These are phyloP conservation scores for Saccharomycopsis sp. DNA, from an alignment of 805 yeast species.

Conservation along the genomic window DNA sequence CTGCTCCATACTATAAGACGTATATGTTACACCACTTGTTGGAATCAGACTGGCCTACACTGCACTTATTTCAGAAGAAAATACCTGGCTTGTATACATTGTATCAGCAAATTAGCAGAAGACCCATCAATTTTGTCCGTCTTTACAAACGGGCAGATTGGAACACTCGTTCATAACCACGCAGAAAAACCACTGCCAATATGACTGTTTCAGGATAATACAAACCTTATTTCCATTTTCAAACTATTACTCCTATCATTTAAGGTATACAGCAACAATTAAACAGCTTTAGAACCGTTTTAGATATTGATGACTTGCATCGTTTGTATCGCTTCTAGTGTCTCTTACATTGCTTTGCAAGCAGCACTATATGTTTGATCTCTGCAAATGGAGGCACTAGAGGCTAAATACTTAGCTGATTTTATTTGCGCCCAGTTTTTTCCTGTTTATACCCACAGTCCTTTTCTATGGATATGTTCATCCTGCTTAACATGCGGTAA, in stretches of 20 bases:
- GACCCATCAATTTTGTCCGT: too few relatives aligned
- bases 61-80: too few relatives aligned
- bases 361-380: too few relatives aligned
- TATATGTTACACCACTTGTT: too few relatives aligned
- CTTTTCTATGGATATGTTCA: neutral
- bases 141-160: too few relatives aligned
- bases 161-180: neutral
- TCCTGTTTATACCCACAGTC: neutral
- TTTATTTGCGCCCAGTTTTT: neutral
- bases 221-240: neutral
- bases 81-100: too few relatives aligned
- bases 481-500: neutral
- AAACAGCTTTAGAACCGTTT: neutral
- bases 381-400: neutral
- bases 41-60: too few relatives aligned
- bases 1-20: too few relatives aligned
- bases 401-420: neutral
- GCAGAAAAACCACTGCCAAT: neutral
- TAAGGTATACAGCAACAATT: neutral
- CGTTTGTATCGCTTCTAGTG: neutral
- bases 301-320: neutral
- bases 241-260: neutral
- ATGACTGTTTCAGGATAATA: neutral
- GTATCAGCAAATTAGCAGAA: too few relatives aligned
- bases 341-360: neutral